These are phyloP conservation scores for Rubia tinctorum DNA, from an alignment of 305 asterid genomes.

Conservation along the genomic window DNA sequence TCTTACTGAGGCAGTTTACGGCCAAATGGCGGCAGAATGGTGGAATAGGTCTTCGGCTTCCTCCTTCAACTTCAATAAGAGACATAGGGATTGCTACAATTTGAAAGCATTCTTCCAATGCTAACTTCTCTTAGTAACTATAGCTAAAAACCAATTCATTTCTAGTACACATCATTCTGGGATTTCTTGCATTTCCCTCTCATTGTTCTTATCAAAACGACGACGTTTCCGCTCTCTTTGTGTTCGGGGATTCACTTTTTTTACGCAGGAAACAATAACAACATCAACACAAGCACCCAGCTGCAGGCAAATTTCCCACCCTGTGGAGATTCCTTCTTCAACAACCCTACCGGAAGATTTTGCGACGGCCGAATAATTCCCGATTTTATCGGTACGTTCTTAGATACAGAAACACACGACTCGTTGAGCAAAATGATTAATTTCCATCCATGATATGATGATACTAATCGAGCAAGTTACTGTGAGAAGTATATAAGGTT, in stretches of 20 bases:
- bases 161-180: background rate
- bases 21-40: conserved; percentile 58
- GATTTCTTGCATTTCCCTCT: background rate
- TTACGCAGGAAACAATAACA: conserved; percentile 68
- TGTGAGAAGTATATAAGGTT: too few relatives aligned
- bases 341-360: conserved; percentile 58
- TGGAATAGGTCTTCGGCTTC: conserved; percentile 32
- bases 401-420: background rate
- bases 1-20: conserved; percentile 45
- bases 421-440: too few relatives aligned
- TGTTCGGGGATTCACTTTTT: conserved; percentile 64
- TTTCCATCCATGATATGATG: too few relatives aligned
- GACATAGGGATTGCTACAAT: conserved; percentile 20
- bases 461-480: too few relatives aligned
- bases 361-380: conserved; percentile 60
- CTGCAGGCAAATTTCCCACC: conserved; percentile 62
- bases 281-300: conserved; percentile 48
- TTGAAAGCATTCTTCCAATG: conserved; percentile 20
- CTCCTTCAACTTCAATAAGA: too few relatives aligned
- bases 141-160: background rate
- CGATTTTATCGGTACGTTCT: conserved; percentile 46
- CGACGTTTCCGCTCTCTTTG: conserved; percentile 28
- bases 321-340: conserved; percentile 48
- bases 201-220: background rate
- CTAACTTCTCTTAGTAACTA: background rate